Evolutionary conservation across 2,329 filamentous ascomycete genomes (phyloP), one percentile per base, ranked within the genome.

Genomic region (Knufia petricola): DNA sequence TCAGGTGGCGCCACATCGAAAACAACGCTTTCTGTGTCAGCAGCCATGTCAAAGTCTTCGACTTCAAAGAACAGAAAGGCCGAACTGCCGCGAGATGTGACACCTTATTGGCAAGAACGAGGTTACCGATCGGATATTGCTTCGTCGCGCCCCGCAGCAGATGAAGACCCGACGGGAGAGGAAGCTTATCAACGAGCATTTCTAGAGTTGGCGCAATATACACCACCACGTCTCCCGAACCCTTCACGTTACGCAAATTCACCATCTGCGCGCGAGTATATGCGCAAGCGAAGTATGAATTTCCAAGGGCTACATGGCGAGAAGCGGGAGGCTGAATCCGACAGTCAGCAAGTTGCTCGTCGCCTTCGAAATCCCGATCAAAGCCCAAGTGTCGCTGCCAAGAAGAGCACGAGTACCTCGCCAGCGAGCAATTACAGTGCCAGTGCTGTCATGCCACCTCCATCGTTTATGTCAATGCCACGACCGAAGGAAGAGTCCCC

Each of bases 111-210:
- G 55, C 20, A 24, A 8, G 31, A 42, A 37, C 44, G 54, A 53
- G 52, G 54, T 9, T 55, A 56, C 45, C 49, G 50, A 38, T 41
- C 51, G 4, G 50, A 56, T 6, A 17, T 54, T 12, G 54, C 51
- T 20, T 30, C 48, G 26, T 20, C 24, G 12, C 42, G 44, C 21
- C 19, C 40, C 4, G n/a, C 50, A 15, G 42, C 48, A 9, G 32
- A 51, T 12, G 55, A 55, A 45, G 56, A 57, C 41, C 54, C 54
- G 12, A 37, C 37, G 32, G 55, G 56, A 38, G 56, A 58, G 39
- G 45, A 47, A 9, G 55, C 56, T 17, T 58, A 58, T 40, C 54
- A 57, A 20, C 51, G 55, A 46, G 52, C 49, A 15, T 58, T 58
- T 38, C 24, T 30, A 23, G 47, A 52, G 20, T 46, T 42, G 4